Evolutionary conservation across 192 early-diverging fungal species (phyloP), one percentile per base, ranked within the genome.

Genomic region (Coemansia sp.): DNA sequence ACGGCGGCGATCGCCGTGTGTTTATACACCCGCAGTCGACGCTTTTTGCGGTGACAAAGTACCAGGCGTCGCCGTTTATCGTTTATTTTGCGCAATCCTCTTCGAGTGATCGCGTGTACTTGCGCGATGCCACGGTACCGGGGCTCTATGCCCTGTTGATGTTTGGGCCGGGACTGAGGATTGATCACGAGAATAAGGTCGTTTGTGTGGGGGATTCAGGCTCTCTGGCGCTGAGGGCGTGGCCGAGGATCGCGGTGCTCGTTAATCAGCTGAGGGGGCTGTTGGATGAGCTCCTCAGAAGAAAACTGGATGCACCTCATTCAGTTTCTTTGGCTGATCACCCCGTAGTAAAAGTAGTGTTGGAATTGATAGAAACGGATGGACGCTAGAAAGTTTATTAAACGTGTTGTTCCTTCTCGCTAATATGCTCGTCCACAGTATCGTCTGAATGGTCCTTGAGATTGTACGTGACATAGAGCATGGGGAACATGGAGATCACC

Each of bases 1-100:
- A 69, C 57, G 66, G 83, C 25, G 66, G 64, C 1, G 84, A 86
- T 31, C 84, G 86, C 0, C 85, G 92, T 5, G 89, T 94, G 7
- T 95, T 93, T 64, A 52, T 96, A 10, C 94, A 96, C 59, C 94
- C 94, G 13, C 83, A 89, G n/a, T 94, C 92, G 16, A 83, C 85
- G 26, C 55, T 91, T 50, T 93, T 93, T 68, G 70, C 72, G 12
- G 79, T 65, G 37, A 82, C 84, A 35, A 77, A 84, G 56, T 93
- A 85, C 65, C 74, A 79, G 26, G 76, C 85, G 2, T 9, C 43
- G 6, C 85, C 89, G 3, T 88, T 93, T 38, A 59, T 94, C 50
- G 86, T 88, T 2, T 96, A 88, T 63, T 88, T 90, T 59, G 75
- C 78, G 0, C 86, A 89, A 1, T 12, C 37, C 48, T 66, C 47